Evolutionary conservation across 441 rosid species (phyloP), one percentile per base, ranked within the genome.

Genomic region (Cnidoscolus chayamansa): DNA sequence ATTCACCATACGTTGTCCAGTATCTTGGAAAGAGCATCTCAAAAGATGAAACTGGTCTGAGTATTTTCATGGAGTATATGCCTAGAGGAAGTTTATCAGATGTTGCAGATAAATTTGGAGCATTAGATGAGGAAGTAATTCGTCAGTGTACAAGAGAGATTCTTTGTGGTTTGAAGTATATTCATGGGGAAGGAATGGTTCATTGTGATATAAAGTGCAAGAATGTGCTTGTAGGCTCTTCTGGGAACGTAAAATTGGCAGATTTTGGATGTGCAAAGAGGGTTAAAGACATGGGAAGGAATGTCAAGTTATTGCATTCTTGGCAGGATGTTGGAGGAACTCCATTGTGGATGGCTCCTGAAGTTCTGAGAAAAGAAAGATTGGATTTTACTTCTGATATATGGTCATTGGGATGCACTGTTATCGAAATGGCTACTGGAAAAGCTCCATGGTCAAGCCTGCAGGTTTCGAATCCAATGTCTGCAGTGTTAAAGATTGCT

Each of bases 331-430:
- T 77, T n/a, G 76, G 73, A 2, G 82, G 87, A 32, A 82, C 82
- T 61, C 82, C 83, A 20, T 25, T 78, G 51, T 78, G 83, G 81
- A 84, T 80, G 83, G 87, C 87, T 48, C 80, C 81, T 12, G 85
- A 84, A 73, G 81, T 78, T 61, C 45, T 84, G 57, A 73, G 77
- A 71, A 73, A 77, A 16, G 81, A 80, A 77, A 63, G 74, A 1
- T 43, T 78, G 20, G 74, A 65, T 63, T 59, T 77, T n/a, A 60
- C 81, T 40, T 74, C 83, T 0, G 84, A 82, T 57, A 79, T 84
- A 56, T 80, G 87, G 87, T 81, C 85, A 10, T 51, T 80, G 31
- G 81, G 84, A 47, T 81, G 85, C 68, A 72, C 81, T 1, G 59
- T 40, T 40, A 40, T 40, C 6, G 45, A 40, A 40, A 40, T 40